phyloP scores from a whole-genome alignment of 345 rosid genomes.

The Hibiscus trionum region DNA sequence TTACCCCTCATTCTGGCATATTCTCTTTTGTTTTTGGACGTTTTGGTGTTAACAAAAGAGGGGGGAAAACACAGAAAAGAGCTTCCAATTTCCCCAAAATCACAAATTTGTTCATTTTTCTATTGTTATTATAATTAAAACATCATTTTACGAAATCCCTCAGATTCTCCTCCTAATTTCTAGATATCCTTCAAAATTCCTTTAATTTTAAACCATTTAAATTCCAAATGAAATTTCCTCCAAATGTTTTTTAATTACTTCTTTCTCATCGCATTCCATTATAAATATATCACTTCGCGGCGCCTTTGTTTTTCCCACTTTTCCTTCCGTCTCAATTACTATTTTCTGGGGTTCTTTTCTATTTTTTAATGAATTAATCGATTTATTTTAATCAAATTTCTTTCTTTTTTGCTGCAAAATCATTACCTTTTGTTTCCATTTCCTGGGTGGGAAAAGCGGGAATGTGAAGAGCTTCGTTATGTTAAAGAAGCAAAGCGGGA shows the following conservation, averaged over 20 bases:
- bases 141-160: neutral
- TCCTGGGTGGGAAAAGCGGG: slow-evolving; percentile 7
- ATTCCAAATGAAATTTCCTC: neutral
- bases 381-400: neutral
- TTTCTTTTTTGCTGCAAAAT: neutral
- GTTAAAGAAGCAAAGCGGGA: slow-evolving; percentile 31
- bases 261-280: neutral
- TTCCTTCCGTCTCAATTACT: too few relatives aligned
- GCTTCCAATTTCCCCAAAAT: neutral
- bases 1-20: too few relatives aligned
- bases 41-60: too few relatives aligned
- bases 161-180: neutral
- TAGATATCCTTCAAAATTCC: neutral
- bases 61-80: neutral
- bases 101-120: neutral
- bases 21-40: too few relatives aligned
- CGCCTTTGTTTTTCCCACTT: neutral
- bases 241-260: neutral
- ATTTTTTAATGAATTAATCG: neutral
- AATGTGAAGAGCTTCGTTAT: slow-evolving; percentile 37
- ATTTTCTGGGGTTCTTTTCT: too few relatives aligned
- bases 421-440: neutral
- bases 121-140: neutral
- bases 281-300: neutral
- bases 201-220: neutral